phyloP scores from a whole-genome alignment of 192 early-diverging fungal species.

The Podila minutissima region DNA sequence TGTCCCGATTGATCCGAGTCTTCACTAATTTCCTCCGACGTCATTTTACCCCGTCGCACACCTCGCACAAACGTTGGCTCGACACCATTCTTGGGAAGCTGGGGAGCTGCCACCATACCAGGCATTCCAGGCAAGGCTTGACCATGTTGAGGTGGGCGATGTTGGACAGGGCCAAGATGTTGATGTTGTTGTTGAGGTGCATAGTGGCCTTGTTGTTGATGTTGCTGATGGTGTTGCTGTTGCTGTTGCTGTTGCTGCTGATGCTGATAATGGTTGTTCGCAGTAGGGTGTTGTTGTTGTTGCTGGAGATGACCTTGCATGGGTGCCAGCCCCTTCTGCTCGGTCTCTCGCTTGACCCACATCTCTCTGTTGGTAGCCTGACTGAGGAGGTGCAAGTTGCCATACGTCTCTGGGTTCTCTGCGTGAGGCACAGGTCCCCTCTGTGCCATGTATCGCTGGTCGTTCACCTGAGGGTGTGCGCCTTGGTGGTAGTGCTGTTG shows the following conservation, averaged over 20 bases:
- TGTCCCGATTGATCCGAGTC: slow-evolving; percentile 31
- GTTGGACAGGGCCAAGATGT: background rate
- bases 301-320: slow-evolving; percentile 17
- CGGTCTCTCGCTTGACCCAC: slow-evolving; percentile 45
- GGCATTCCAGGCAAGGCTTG: slow-evolving; percentile 16
- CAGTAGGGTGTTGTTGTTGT: background rate
- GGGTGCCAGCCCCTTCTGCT: background rate
- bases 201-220: background rate
- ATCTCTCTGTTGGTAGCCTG: slow-evolving; percentile 44
- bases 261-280: background rate
- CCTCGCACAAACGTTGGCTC: background rate
- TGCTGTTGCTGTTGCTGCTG: slow-evolving; percentile 8
- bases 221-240: slow-evolving; percentile 5
- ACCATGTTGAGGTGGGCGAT: background rate
- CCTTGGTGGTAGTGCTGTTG: slow-evolving; percentile 22
- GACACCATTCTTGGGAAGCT: slow-evolving; percentile 6
- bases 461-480: slow-evolving; percentile 25
- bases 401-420: slow-evolving; percentile 18
- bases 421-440: slow-evolving; percentile 10
- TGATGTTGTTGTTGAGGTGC: background rate
- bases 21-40: slow-evolving; percentile 39
- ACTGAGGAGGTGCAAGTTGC: slow-evolving; percentile 32
- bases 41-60: slow-evolving; percentile 16
- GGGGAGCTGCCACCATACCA: slow-evolving; percentile 11
- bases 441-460: slow-evolving; percentile 27